Base-by-base conservation (phyloP, 805 yeast species). In the Candida sphagnicola region DNA sequence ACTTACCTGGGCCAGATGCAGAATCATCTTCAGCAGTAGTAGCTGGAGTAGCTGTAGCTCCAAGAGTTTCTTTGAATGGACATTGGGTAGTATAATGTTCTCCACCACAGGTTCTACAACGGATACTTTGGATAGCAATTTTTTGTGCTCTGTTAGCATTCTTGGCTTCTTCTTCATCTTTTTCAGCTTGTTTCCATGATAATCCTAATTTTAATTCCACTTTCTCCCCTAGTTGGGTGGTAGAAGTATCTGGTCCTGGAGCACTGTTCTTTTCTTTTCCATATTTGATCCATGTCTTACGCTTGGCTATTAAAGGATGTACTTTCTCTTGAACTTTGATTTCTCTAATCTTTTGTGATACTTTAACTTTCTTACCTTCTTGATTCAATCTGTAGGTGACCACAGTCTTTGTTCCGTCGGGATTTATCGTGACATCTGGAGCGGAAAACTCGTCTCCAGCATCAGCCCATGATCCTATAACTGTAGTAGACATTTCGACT, bases 51-150 rank as follows among this genome's bases (percentile, higher is more conserved):
- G 76, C 71, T 25, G 72, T 67, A 26, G 69, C 72, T 18, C 74
- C 70, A 60, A 91, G 72, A 28, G 93, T 85, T 54, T 84, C 95
- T 70, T 85, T 90, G 77, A 79, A 88, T 47, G 99, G 99, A 85
- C 99, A 93, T 70, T 84, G 82, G 62, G 88, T 70, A 30, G 97
- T 85, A 77, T 82, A 86, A 74, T 93, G 99, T 50, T 80, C 84
- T 58, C 96, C 96, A 44, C 85, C 85, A 83, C 99, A 93, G 39
- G 76, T 70, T 77, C 97, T 86, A 78, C 99, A 93, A 52, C 65
- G 69, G 48, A 80, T 64, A 45, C 76, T 60, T 51, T 68, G 72
- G 47, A 69, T 51, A 21, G 63, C 57, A 40, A 59, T 58, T 48
- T 57, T 48, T 45, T 57, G 57, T 47, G 67, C 59, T 63, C 63